Evolutionary conservation across 2,329 filamentous ascomycete species (phyloP).

Genomic region (Fusarium torulosum): DNA sequence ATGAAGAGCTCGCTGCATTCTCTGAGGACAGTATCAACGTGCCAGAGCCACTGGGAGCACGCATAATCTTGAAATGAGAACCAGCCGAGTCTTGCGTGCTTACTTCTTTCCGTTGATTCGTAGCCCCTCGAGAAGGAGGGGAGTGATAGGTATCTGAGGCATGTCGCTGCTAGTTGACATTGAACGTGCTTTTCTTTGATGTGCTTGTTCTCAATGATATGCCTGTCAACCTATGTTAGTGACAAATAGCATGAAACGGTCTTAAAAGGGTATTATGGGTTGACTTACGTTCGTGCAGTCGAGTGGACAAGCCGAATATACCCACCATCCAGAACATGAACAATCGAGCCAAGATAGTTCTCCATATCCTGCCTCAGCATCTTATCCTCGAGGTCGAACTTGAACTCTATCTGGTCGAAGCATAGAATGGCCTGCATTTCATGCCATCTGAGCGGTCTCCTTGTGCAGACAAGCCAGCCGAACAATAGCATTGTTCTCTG

Average conservation of each 20-base stretch:
- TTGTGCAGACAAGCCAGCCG: conserved; percentile 17
- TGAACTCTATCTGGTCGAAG: background rate
- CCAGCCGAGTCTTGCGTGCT: background rate
- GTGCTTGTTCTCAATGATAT: background rate
- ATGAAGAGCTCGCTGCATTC: background rate
- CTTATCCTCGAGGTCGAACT: background rate
- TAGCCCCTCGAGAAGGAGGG: background rate
- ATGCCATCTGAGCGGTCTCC: conserved; percentile 3
- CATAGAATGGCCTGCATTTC: conserved; percentile 16
- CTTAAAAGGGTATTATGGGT: no score
- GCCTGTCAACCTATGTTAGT: background rate
- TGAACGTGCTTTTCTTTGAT: background rate
- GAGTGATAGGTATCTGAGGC: background rate
- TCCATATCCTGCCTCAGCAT: conserved; percentile 14
- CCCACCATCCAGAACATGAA: background rate
- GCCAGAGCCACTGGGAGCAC: conserved; percentile 2
- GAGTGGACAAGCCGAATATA: conserved; percentile 9
- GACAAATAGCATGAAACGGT: no score
- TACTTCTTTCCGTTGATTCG: background rate
- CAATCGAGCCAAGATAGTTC: conserved; percentile 9
- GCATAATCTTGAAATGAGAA: conserved; percentile 20
- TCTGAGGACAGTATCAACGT: background rate
- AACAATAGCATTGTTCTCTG: conserved; percentile 3
- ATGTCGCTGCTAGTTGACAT: background rate
- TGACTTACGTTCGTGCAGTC: background rate